Base-by-base conservation (phyloP, 2,329 filamentous ascomycete species). In the Hortaea werneckii region DNA sequence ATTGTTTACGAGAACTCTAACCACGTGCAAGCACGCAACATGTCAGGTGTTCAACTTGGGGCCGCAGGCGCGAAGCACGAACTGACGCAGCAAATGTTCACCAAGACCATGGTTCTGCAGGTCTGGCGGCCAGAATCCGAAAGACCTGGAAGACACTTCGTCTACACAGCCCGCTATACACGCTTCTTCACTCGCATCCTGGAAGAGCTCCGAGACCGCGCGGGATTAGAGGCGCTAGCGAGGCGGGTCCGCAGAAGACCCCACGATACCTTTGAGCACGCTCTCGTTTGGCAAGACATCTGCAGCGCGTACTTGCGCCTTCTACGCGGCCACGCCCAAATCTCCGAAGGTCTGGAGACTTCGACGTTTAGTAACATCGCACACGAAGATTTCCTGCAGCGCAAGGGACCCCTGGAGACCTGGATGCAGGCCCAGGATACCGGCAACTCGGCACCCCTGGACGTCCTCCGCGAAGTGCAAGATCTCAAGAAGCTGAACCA, bases 121-220 rank as follows among this genome's bases (percentile, higher is more conserved):
- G 87, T 95, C 4, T 95, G 89, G 89, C 90, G 89, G 56, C 92
- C 89, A 34, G 89, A 95, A 54, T 81, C 85, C 40, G 89, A 95
- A 62, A 73, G 82, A 20, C 74, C 87, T 0, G 89, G 89, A 0
- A 79, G 89, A 12, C 89, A 95, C 63, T 92, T 94, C 58, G 87
- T 95, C 34, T 95, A 92, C 62, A 95, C 87, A 0, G 81, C 86
- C 41, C 82, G 85, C 51, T 95, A 95, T 58, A 83, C 87, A 1
- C 80, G 81, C 12, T 92, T 92, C 59, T 87, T 94, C 65, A 79
- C 87, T 9, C 74, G 77, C 45, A 71, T 95, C 6, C 72, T 95
- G 5, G 78, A 83, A 37, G 77, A 86, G 42, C 76, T 89, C 53
- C 78, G 80, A 44, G 88, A 95, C 58, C 79, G 86, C 26, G 64